Percentiles rank a stretch among this genome's conserved stretches.
phyloP scores from a whole-genome alignment of 129 eudicot genomes.

The Heracleum sosnowskyi region DNA sequence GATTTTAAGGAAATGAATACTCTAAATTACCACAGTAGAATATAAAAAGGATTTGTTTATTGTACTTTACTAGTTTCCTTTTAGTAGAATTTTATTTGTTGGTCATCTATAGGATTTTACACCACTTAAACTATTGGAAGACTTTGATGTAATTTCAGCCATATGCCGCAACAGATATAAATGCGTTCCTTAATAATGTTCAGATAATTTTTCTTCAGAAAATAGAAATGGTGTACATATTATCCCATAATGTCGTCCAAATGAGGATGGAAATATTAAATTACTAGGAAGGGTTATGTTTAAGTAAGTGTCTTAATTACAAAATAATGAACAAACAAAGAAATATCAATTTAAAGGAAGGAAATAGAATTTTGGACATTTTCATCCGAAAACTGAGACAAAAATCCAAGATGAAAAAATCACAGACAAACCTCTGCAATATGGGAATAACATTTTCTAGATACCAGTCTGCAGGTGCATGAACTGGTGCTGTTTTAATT shows the following conservation, averaged over 20 bases:
- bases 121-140: neutral
- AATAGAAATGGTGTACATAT: neutral
- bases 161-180: neutral
- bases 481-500: slow-evolving; percentile 84
- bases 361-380: neutral
- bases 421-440: slow-evolving; percentile 51
- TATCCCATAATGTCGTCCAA: neutral
- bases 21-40: neutral
- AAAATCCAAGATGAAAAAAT: neutral
- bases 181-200: neutral
- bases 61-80: neutral
- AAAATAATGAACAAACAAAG: neutral
- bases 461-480: slow-evolving; percentile 86
- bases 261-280: neutral
- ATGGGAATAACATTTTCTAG: slow-evolving; percentile 77
- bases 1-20: neutral
- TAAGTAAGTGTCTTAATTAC: neutral
- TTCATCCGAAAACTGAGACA: neutral
- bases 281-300: neutral
- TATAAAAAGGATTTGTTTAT: neutral
- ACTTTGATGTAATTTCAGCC: neutral
- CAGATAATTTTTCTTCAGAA: neutral
- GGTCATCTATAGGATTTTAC: neutral
- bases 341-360: neutral
- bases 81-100: neutral